Conservation (phyloP, 164 flowering plant species). For the Sedum album region DNA sequence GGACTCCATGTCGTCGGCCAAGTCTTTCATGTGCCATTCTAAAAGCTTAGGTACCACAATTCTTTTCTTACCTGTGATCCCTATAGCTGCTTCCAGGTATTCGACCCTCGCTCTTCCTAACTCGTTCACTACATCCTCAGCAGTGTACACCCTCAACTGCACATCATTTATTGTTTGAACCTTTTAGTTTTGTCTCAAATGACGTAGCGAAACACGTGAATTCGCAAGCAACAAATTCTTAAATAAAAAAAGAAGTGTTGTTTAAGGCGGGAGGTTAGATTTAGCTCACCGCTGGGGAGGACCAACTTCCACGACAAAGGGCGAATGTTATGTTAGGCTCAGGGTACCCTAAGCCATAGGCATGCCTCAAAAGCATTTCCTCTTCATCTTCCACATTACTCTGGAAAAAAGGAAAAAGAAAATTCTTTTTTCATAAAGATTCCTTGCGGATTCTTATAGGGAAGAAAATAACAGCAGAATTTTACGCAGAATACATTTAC, state of each 20-base stretch:
- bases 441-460: not conserved
- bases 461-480: not conserved
- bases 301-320: slow-evolving; percentile 90
- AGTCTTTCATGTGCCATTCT: slow-evolving; percentile 82
- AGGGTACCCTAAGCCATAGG: slow-evolving; percentile 77
- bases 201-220: not conserved
- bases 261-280: not conserved
- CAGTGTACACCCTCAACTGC: slow-evolving; percentile 77
- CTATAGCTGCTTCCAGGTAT: slow-evolving; percentile 77
- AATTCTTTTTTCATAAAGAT: not conserved
- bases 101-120: slow-evolving; percentile 71
- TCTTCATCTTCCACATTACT: slow-evolving; percentile 53
- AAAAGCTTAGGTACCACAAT: slow-evolving; percentile 78
- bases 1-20: slow-evolving; percentile 79
- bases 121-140: slow-evolving; percentile 65
- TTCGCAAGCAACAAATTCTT: too few relatives aligned
- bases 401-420: slow-evolving; percentile 29
- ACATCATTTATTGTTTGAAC: slow-evolving; percentile 1
- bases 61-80: slow-evolving; percentile 67
- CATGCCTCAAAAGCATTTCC: slow-evolving; percentile 57
- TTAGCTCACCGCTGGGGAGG: slow-evolving; percentile 80
- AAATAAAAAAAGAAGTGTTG: not conserved
- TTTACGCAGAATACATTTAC: slow-evolving; percentile 33
- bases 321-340: slow-evolving; percentile 90
- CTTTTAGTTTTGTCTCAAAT: not conserved